Evolutionary conservation across 345 rosid species (phyloP), one percentile per base, ranked within the genome.

Genomic region (Conringia planisiliqua): DNA sequence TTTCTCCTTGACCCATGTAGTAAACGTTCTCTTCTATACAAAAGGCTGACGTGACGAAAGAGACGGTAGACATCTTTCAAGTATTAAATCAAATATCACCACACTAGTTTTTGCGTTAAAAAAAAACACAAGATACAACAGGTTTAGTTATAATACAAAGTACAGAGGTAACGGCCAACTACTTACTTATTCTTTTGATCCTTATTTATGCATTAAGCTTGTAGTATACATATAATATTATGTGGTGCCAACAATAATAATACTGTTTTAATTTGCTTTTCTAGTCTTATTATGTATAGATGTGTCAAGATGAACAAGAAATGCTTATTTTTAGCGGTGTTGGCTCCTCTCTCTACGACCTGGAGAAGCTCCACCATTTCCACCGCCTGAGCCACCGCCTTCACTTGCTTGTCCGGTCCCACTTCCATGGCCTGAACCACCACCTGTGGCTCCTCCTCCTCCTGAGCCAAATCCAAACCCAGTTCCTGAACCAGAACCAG

Each of bases 381-480:
- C 83, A 6, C 68, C 61, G 2, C 87, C 83, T 1, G 82, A 63
- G 12, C 86, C 86, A 6, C 74, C 83, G 3, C 80, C 75, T 62
- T 47, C 72, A 4, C 82, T 89, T 30, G 55, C 80, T 2, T 77
- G 55, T 10, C 76, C 80, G 0, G 68, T 71, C 55, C 93, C 96
- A 64, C 83, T 80, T 69, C 96, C 97, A 39, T 76, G 59, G 10
- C 98, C 95, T 12, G 79, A 84, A 2, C 95, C 97, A 29, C 92
- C 86, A 0, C 79, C 90, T 17, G 35, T 85, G 22, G 93, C 93
- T 3, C 92, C 92, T 71, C 81, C 81, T 58, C 73, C 73, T 30
- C 94, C 97, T 13, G 90, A 48, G 2, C 97, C 96, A 26, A 50
- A 85, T 22, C 97, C 98, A 47, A 71, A 89, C 2, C 98, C 96